These are phyloP conservation scores for Filobasidium floriforme DNA, from an alignment of 768 basidiomycete species.

Conservation along the genomic window DNA sequence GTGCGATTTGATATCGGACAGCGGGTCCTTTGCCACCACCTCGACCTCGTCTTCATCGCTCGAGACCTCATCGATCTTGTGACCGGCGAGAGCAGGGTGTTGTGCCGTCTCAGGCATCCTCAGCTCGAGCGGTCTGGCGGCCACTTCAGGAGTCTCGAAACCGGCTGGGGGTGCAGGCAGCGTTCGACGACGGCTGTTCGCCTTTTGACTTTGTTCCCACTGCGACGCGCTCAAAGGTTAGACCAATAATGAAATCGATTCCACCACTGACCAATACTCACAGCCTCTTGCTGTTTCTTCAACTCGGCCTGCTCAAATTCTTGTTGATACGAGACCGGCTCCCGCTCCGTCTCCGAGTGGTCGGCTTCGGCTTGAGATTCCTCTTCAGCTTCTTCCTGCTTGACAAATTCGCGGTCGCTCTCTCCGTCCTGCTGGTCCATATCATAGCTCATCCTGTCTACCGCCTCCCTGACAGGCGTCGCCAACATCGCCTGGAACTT, in stretches of 20 bases:
- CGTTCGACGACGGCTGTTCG: neutral
- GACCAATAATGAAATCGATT: neutral
- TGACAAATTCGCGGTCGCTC: neutral
- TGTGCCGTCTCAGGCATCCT: neutral
- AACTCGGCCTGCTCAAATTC: neutral
- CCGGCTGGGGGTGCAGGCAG: neutral
- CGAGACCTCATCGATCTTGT: neutral
- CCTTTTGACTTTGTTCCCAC: neutral
- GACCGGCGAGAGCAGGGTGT: neutral
- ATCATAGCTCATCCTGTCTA: conserved; percentile 12
- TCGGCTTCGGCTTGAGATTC: neutral
- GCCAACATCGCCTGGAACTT: conserved; percentile 25
- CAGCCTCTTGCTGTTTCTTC: neutral
- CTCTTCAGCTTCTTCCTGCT: neutral
- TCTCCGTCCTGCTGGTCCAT: conserved; percentile 12
- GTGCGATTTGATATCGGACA: conserved; percentile 1
- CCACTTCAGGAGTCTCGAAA: neutral
- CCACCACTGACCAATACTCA: neutral
- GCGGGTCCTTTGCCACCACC: neutral
- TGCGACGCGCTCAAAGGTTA: neutral
- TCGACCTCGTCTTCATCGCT: conserved; percentile 3
- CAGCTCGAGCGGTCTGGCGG: neutral
- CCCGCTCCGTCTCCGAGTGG: neutral
- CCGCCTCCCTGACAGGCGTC: conserved; percentile 20
- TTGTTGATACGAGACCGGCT: conserved; percentile 19